Conservation (phyloP, 495 filamentous ascomycete genomes). For the Tricharina praecox region DNA sequence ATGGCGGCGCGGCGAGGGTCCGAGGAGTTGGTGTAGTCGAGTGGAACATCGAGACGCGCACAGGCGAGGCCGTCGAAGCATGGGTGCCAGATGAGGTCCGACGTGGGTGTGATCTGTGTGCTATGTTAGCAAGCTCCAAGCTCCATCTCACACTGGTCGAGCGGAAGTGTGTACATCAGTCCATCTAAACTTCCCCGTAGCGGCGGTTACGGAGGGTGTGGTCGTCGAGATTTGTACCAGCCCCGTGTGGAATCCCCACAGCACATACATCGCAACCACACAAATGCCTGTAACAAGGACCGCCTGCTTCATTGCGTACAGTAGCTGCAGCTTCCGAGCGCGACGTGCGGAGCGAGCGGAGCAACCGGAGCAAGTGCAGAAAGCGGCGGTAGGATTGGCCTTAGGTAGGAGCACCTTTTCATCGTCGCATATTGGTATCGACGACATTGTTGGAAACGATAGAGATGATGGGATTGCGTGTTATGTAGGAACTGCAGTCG, state of each 20-base stretch:
- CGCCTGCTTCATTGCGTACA: background rate
- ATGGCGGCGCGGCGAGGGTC: conserved; percentile 29
- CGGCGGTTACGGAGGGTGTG: background rate
- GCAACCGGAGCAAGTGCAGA: too few species aligned
- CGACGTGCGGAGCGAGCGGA: too few species aligned
- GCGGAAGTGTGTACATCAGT: background rate
- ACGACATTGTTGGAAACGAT: too few species aligned
- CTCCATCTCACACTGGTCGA: too few species aligned
- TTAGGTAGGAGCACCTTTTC: too few species aligned
- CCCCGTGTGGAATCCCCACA: conserved; percentile 4
- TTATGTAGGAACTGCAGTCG: too few species aligned
- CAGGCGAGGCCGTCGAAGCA: conserved; percentile 31
- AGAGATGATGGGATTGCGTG: too few species aligned
- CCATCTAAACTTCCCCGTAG: background rate
- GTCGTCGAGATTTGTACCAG: background rate
- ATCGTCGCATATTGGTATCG: too few species aligned
- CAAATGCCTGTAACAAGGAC: conserved; percentile 8
- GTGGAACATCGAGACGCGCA: conserved; percentile 34
- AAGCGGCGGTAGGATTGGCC: too few species aligned
- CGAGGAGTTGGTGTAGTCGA: conserved; percentile 34
- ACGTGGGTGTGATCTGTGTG: conserved; percentile 23
- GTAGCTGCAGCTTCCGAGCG: background rate
- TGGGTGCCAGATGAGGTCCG: conserved; percentile 23
- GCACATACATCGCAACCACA: conserved; percentile 1
- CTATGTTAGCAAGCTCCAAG: too few species aligned